Evolutionary conservation across 2,329 filamentous ascomycete genomes (phyloP).

Genomic region (Stemphylium beticola): DNA sequence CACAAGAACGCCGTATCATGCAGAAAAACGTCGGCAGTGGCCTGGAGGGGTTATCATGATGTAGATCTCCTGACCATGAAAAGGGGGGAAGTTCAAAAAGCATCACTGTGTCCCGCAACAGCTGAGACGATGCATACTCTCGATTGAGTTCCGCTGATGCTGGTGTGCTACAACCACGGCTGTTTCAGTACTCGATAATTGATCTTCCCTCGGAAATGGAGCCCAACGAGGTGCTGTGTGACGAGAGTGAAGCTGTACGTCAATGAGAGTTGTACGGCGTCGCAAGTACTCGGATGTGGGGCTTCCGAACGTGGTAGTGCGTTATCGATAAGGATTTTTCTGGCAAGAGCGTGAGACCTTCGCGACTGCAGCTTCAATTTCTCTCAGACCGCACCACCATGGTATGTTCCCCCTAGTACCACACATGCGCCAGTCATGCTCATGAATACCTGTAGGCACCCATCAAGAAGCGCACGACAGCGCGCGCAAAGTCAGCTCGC

Average conservation of each 20-base stretch:
- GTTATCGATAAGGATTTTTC: constrained; percentile 24
- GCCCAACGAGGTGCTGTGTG: not conserved
- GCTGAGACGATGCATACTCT: not conserved
- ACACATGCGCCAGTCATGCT: not conserved
- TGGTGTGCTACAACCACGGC: not conserved
- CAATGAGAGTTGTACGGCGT: not conserved
- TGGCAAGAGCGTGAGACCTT: not conserved
- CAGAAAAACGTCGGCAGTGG: not conserved
- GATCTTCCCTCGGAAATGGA: not conserved
- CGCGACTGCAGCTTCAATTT: not conserved
- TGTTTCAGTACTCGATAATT: not conserved
- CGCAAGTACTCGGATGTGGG: not conserved
- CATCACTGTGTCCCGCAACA: not conserved
- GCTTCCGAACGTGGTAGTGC: not conserved
- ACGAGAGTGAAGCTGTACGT: not conserved
- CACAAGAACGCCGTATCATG: not conserved
- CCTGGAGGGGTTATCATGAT: not conserved
- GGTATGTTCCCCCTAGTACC: constrained; percentile 10
- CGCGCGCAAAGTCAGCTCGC: constrained; percentile 43
- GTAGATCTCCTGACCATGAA: not conserved
- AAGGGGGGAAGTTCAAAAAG: not conserved
- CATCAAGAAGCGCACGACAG: constrained; percentile 46
- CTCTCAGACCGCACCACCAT: constrained; percentile 6
- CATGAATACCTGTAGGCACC: constrained; percentile 35
- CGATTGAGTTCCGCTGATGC: not conserved